Conservation (phyloP, 2,329 filamentous ascomycete species). For the Ceratocystiopsis brevicomis region DNA sequence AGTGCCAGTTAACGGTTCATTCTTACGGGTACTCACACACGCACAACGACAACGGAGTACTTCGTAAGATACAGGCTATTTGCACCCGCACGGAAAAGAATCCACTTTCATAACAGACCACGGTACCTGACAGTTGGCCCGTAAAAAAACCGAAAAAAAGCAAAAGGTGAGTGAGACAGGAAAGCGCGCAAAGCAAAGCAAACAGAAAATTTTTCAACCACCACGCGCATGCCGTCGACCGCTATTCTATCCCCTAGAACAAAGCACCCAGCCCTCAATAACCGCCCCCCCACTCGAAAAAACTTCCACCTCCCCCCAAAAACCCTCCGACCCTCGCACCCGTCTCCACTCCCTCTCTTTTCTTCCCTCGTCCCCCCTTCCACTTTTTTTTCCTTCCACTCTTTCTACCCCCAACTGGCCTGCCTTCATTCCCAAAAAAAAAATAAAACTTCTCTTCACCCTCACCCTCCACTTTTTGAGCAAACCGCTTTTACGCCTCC, state of each 20-base stretch:
- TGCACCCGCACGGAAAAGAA: conserved; percentile 7
- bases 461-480: conserved; percentile 9
- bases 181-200: background rate
- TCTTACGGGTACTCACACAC: conserved; percentile 1
- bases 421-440: conserved; percentile 1
- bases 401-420: background rate
- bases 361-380: background rate
- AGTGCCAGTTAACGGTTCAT: background rate
- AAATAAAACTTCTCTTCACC: conserved; percentile 6
- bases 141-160: background rate
- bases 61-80: background rate
- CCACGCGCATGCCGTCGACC: background rate
- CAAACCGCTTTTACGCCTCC: conserved; percentile 11
- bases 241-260: background rate
- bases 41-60: background rate
- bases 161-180: background rate
- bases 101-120: conserved; percentile 8
- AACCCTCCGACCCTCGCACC: background rate
- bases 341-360: conserved; percentile 12
- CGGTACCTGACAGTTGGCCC: conserved; percentile 10
- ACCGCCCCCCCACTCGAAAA: background rate
- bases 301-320: conserved; percentile 2
- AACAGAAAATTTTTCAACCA: background rate
- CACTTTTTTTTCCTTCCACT: conserved; percentile 4
- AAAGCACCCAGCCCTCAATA: conserved; percentile 1